These are phyloP conservation scores for Aegilops sharonensis DNA, from an alignment of 176 grass and related monocot species.

Conservation along the genomic window DNA sequence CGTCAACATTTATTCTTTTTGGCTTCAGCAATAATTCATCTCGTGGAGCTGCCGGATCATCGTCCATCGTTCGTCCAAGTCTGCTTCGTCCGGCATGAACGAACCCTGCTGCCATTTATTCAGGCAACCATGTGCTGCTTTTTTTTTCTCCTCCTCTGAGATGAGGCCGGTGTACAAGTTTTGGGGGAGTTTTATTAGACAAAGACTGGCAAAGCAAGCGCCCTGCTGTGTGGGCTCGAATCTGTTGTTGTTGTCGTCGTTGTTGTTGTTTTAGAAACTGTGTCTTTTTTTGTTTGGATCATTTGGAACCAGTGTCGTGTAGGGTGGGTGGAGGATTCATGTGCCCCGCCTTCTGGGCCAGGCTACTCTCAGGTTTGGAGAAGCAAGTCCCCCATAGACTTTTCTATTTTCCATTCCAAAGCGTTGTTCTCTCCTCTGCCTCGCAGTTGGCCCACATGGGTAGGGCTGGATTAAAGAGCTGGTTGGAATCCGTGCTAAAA, in stretches of 20 bases:
- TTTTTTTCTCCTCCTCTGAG: background rate
- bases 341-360: background rate
- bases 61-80: background rate
- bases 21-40: slow-evolving; percentile 1
- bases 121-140: slow-evolving; percentile 14
- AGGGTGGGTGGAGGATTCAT: background rate
- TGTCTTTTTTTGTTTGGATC: background rate
- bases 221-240: background rate
- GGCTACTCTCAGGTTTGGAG: slow-evolving; percentile 11
- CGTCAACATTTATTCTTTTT: background rate
- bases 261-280: background rate
- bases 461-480: too few species aligned
- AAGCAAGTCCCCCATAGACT: background rate
- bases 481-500: too few species aligned
- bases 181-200: slow-evolving; percentile 31
- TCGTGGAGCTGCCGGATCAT: background rate
- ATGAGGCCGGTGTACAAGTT: slow-evolving; percentile 34
- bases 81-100: slow-evolving; percentile 1
- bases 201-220: slow-evolving; percentile 19
- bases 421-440: too few species aligned
- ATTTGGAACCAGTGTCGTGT: background rate
- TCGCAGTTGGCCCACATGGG: too few species aligned
- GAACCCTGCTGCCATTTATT: background rate
- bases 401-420: too few species aligned
- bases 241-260: background rate